phyloP scores from a whole-genome alignment of 2,329 filamentous ascomycete species.

The Cercospora canescens region DNA sequence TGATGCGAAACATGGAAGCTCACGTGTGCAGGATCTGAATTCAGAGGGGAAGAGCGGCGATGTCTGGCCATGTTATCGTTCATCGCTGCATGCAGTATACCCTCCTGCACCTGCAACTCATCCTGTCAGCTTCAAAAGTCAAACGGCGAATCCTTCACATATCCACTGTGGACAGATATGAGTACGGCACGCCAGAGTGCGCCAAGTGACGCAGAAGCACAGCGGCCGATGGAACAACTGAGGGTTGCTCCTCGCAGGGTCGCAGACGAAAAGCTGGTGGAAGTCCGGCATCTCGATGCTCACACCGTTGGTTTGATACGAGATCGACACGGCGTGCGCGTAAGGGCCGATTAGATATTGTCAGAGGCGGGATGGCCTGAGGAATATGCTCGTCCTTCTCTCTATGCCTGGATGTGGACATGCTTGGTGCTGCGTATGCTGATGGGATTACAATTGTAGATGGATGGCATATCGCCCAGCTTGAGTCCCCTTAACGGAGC shows the following conservation, averaged over 20 bases:
- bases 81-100: background rate
- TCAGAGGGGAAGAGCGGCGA: background rate
- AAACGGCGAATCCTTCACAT: background rate
- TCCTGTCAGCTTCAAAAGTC: background rate
- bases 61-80: background rate
- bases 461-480: background rate
- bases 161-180: background rate
- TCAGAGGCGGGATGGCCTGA: background rate
- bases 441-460: background rate
- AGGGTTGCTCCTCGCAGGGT: too few species aligned
- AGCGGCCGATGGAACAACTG: background rate
- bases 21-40: background rate
- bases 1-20: background rate
- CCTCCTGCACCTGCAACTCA: background rate
- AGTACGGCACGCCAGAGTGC: background rate
- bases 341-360: background rate
- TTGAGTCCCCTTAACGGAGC: background rate
- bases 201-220: background rate
- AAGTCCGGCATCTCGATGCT: background rate
- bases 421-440: background rate
- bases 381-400: background rate
- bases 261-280: background rate
- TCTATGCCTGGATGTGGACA: background rate
- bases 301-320: background rate
- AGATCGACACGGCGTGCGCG: background rate